Conservation (phyloP, 257 asterid genomes). For the Anisodus tanguticus region DNA sequence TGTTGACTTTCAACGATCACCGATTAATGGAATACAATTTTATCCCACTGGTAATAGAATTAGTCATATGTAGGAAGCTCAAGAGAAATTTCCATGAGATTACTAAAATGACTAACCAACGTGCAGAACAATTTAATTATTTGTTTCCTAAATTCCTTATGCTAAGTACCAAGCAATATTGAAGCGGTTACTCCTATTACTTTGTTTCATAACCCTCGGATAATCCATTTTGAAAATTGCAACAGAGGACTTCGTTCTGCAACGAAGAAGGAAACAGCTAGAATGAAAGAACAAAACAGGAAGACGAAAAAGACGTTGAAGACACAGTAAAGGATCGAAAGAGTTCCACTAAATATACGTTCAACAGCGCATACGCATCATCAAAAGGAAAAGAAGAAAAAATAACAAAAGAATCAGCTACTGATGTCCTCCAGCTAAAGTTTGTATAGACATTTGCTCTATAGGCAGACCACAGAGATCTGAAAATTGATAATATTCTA, state of each 20-base stretch:
- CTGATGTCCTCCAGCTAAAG: not conserved
- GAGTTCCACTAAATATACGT: not conserved
- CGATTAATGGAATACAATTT: too few relatives aligned
- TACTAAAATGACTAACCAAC: not conserved
- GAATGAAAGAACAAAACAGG: too few relatives aligned
- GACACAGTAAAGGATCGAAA: not conserved
- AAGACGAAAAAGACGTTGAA: not conserved
- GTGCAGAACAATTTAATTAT: not conserved
- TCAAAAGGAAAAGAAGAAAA: not conserved
- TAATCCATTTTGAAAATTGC: not conserved
- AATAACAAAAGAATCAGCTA: slow-evolving; percentile 18
- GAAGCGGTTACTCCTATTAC: not conserved
- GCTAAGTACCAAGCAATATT: too few relatives aligned
- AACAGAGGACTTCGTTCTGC: not conserved
- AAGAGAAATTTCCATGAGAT: not conserved
- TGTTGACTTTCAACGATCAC: too few relatives aligned
- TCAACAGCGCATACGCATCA: not conserved
- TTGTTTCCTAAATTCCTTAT: too few relatives aligned
- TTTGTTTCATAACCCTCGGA: not conserved
- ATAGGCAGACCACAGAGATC: not conserved
- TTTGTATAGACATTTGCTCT: not conserved
- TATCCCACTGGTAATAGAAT: too few relatives aligned
- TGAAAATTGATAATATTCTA: not conserved
- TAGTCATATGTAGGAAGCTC: not conserved
- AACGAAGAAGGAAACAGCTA: not conserved